phyloP scores from a whole-genome alignment of 1,139 yeast species.

The Yamadazyma triangularis region DNA sequence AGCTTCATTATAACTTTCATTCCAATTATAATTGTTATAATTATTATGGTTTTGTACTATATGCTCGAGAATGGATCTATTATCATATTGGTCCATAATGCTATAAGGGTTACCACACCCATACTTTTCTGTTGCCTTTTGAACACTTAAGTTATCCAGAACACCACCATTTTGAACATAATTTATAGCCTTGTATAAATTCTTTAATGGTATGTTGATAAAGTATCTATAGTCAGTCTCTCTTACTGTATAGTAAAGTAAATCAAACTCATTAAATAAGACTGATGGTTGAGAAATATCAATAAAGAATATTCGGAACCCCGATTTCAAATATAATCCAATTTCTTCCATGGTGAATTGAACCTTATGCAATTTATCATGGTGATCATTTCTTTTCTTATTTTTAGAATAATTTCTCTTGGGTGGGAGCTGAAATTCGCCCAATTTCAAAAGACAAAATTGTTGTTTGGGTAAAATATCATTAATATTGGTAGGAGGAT shows the following conservation, averaged over 20 bases:
- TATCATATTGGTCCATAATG: conserved; percentile 22
- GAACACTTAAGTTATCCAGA: conserved; percentile 15
- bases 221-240: conserved; percentile 40
- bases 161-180: conserved; percentile 29
- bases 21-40: background rate
- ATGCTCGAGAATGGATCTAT: conserved; percentile 3
- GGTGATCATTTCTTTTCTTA: conserved; percentile 7
- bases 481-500: conserved; percentile 54
- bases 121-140: conserved; percentile 15
- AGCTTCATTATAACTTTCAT: background rate
- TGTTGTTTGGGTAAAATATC: conserved; percentile 53
- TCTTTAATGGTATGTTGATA: conserved; percentile 40
- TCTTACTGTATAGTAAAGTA: conserved; percentile 37
- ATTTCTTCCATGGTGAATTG: conserved; percentile 55
- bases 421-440: conserved; percentile 35
- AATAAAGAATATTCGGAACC: conserved; percentile 53
- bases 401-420: conserved; percentile 2
- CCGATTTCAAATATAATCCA: conserved; percentile 52
- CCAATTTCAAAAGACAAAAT: conserved; percentile 50
- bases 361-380: conserved; percentile 31
- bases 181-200: conserved; percentile 38
- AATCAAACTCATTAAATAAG: conserved; percentile 40
- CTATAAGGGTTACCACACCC: conserved; percentile 31
- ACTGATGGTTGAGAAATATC: conserved; percentile 47
- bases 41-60: conserved; percentile 4